These are phyloP conservation scores for Abortiporus biennis DNA, from an alignment of 1,284 basidiomycete genomes.

Conservation along the genomic window DNA sequence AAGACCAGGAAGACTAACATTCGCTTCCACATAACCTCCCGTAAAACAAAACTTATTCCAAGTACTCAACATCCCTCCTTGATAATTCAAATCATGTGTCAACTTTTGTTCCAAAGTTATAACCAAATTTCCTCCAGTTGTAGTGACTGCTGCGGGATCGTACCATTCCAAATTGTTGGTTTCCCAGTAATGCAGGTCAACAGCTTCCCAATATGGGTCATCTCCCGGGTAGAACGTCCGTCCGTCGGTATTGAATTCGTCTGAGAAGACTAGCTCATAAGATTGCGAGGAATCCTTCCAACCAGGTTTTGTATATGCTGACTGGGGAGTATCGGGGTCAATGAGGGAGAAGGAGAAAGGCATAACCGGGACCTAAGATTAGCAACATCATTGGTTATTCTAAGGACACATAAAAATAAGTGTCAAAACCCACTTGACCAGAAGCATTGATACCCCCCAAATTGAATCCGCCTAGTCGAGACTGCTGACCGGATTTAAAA, in stretches of 20 bases:
- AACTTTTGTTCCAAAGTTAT: constrained; percentile 44
- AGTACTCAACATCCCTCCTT: constrained; percentile 32
- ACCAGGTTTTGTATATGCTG: constrained; percentile 35
- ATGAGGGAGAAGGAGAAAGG: constrained; percentile 38
- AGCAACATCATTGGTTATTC: neutral
- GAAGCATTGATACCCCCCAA: constrained; percentile 47
- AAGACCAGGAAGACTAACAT: constrained; percentile 28
- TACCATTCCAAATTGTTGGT: constrained; percentile 50
- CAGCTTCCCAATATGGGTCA: constrained; percentile 65
- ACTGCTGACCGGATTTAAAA: constrained; percentile 24
- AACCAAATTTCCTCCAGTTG: constrained; percentile 53
- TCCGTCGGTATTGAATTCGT: constrained; percentile 62
- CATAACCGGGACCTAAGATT: constrained; percentile 25
- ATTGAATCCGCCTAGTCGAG: constrained; percentile 36
- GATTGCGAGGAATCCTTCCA: constrained; percentile 28
- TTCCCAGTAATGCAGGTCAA: constrained; percentile 69
- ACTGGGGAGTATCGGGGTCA: constrained; percentile 44
- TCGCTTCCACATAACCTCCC: constrained; percentile 40
- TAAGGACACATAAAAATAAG: neutral
- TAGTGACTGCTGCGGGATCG: constrained; percentile 61
- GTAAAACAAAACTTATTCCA: constrained; percentile 67
- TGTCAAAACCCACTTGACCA: constrained; percentile 34
- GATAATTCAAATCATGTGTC: constrained; percentile 56
- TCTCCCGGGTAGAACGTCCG: constrained; percentile 48
- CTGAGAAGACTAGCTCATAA: constrained; percentile 57